Base-by-base conservation (phyloP, 2,329 filamentous ascomycete species). In the Colletotrichum theobromicola region DNA sequence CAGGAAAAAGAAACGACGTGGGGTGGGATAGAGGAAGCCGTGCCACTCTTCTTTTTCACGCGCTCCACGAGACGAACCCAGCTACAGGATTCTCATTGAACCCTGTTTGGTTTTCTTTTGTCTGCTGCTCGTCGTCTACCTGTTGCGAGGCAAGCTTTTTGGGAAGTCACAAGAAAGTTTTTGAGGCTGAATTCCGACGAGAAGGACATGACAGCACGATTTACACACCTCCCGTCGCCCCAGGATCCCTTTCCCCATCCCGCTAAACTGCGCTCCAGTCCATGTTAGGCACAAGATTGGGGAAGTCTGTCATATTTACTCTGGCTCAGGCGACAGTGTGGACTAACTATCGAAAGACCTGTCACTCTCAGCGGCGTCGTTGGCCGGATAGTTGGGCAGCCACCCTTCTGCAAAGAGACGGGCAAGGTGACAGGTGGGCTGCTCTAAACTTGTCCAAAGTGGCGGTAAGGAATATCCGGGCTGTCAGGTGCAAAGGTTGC, bases 1-100 rank as follows among this genome's bases (percentile, higher is more conserved):
- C 10, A 63, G 24, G 63, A 75, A 75, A 74, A 75, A 75, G 72
- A 70, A 75, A 75, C 24, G 57, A 58, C 72, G 21, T 60, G 62
- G 72, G 72, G 58, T 67, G 62, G 67, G 26, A 70, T 16, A 28
- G 35, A 62, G 63, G 35, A 70, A 53, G 35, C 68, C 55, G 68
- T 67, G 72, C 62, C 62, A 62, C 42, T 50, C 62, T 46, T 67
- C n/a, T 42, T 63, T 62, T 37, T 28, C 58, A 72, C 62, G 15
- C 69, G 63, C 55, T 57, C 58, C 26, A 72, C 66, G 68, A 32
- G 32, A 72, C 10, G 68, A 72, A 67, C 21, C 37, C 46, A 24
- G 35, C 62, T 66, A 24, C 10, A 32, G 62, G 21, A 30, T 57
- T 75, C 26, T 18, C 28, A 46, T 64, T 57, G 35, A 46, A 42